Evolutionary conservation across 2,329 filamentous ascomycete species (phyloP).

Genomic region (Dissoconium aciculare): DNA sequence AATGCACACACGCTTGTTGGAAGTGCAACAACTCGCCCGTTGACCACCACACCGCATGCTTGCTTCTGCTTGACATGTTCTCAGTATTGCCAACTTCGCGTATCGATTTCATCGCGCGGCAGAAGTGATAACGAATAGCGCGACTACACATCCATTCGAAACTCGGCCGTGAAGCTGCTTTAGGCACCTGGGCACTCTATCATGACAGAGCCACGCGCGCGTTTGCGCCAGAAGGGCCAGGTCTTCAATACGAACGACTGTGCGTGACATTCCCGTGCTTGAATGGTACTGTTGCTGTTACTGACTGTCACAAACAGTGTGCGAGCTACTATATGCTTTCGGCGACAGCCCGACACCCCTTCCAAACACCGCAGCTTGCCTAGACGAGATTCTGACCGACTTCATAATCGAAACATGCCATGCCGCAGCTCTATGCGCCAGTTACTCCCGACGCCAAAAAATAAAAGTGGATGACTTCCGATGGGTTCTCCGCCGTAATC

Average conservation of each 20-base stretch:
- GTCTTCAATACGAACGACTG: conserved; percentile 26
- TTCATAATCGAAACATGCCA: conserved; percentile 92
- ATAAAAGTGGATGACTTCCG: conserved; percentile 98
- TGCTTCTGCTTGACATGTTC: too few species aligned
- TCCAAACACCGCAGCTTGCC: conserved; percentile 65
- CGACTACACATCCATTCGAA: too few species aligned
- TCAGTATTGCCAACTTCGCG: too few species aligned
- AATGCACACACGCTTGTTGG: too few species aligned
- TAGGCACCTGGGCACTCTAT: too few species aligned
- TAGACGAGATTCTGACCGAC: conserved; percentile 93
- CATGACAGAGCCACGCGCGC: conserved; percentile 37
- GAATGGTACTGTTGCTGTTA: conserved; percentile 11
- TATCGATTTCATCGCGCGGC: too few species aligned
- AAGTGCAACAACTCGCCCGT: too few species aligned
- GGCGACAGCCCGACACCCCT: conserved; percentile 60
- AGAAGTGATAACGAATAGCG: too few species aligned
- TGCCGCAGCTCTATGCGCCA: conserved; percentile 70
- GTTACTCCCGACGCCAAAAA: conserved; percentile 80
- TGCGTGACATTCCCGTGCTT: neutral
- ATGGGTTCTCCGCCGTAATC: conserved; percentile 77
- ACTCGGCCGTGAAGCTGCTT: too few species aligned
- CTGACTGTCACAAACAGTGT: neutral
- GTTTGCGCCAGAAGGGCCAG: conserved; percentile 32
- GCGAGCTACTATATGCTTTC: conserved; percentile 60
- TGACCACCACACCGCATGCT: too few species aligned